These are phyloP conservation scores for Roridomyces roridus DNA, from an alignment of 768 basidiomycete species.

Conservation along the genomic window DNA sequence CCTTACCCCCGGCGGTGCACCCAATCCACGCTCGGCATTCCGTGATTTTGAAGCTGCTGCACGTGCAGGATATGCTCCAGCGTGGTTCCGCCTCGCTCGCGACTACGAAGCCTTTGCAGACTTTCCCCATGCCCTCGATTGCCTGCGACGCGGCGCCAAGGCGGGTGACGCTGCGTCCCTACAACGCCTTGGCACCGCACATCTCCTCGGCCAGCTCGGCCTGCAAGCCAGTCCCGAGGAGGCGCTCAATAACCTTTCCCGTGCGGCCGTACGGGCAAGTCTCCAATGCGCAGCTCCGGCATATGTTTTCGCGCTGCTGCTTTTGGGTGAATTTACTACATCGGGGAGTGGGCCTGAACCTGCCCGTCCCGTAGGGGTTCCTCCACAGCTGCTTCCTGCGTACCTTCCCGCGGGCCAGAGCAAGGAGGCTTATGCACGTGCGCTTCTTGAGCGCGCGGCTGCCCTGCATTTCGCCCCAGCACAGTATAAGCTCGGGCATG, in stretches of 20 bases:
- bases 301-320: constrained; percentile 87
- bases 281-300: constrained; percentile 86
- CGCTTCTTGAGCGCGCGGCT: constrained; percentile 84
- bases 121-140: constrained; percentile 72
- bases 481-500: constrained; percentile 92
- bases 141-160: constrained; percentile 84
- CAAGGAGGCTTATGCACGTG: constrained; percentile 66
- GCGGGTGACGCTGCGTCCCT: constrained; percentile 51
- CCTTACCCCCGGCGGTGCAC: constrained; percentile 44
- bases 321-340: constrained; percentile 81
- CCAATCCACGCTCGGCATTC: constrained; percentile 83
- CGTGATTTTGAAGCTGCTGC: constrained; percentile 89
- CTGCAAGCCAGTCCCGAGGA: constrained; percentile 55
- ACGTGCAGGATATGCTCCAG: constrained; percentile 73
- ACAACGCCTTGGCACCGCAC: constrained; percentile 86
- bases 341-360: constrained; percentile 46
- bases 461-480: constrained; percentile 85
- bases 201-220: constrained; percentile 86
- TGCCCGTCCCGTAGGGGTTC: too few relatives aligned
- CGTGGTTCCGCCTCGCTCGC: constrained; percentile 91
- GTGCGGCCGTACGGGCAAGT: constrained; percentile 77
- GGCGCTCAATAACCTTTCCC: constrained; percentile 76
- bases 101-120: constrained; percentile 94
- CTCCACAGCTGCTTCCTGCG: constrained; percentile 44
- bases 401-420: constrained; percentile 58